phyloP scores from a whole-genome alignment of 768 basidiomycete genomes.

The button mushroom (Agaricus bisporus) region DNA sequence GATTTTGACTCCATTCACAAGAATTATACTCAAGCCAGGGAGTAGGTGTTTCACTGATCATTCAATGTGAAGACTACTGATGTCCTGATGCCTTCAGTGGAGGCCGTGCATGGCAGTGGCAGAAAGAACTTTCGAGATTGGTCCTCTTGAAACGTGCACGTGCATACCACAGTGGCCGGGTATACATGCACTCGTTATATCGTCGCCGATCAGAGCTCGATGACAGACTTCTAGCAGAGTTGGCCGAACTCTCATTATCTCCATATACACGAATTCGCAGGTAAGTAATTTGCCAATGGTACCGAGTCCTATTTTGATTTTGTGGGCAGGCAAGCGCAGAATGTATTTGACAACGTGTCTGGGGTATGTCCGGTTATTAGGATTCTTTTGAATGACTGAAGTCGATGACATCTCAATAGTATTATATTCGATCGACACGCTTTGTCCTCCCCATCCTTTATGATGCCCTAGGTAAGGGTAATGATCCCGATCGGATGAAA shows the following conservation, averaged over 20 bases:
- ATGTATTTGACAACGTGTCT: conserved; percentile 55
- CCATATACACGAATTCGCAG: conserved; percentile 74
- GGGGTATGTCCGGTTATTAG: conserved; percentile 39
- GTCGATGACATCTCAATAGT: conserved; percentile 29
- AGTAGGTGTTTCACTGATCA: conserved; percentile 33
- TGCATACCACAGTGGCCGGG: conserved; percentile 67
- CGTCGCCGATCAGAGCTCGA: conserved; percentile 71
- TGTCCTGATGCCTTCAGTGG: conserved; percentile 38
- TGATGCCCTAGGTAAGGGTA: conserved; percentile 60
- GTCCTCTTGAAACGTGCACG: conserved; percentile 76
- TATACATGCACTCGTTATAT: conserved; percentile 74
- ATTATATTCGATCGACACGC: conserved; percentile 67
- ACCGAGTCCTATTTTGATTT: not conserved
- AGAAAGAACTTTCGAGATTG: conserved; percentile 70
- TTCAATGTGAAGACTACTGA: not conserved
- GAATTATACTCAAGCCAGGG: conserved; percentile 54
- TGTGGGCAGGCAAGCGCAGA: conserved; percentile 56
- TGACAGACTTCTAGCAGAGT: conserved; percentile 58
- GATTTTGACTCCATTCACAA: conserved; percentile 63
- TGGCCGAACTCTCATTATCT: conserved; percentile 72
- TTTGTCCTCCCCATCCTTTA: conserved; percentile 56
- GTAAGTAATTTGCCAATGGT: conserved; percentile 31
- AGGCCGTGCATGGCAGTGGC: conserved; percentile 54
- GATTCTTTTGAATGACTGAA: conserved; percentile 8
- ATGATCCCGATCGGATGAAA: conserved; percentile 92